These are phyloP conservation scores for Solidago caesia DNA, from an alignment of 129 eudicot genomes.

Conservation along the genomic window DNA sequence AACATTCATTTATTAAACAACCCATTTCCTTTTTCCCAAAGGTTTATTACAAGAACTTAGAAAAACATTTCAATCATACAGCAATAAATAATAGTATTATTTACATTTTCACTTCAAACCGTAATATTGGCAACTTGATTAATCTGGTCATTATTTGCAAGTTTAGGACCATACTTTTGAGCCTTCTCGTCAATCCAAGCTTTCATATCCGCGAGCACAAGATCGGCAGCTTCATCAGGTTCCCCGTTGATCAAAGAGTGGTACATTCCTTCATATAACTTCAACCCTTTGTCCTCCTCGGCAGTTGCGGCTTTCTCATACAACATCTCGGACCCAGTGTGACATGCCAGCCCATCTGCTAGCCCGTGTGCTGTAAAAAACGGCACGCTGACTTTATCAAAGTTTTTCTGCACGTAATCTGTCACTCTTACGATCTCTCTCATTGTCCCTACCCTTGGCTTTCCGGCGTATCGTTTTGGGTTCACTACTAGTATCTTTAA, in stretches of 20 bases:
- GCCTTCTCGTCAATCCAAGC: conserved; percentile 74
- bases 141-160: not conserved
- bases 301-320: conserved; percentile 56
- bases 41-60: too few relatives aligned
- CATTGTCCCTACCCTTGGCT: conserved; percentile 73
- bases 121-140: too few relatives aligned
- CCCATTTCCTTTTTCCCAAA: too few relatives aligned
- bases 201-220: conserved; percentile 74
- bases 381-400: conserved; percentile 54
- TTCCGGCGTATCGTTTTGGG: conserved; percentile 61
- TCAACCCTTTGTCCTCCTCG: conserved; percentile 51
- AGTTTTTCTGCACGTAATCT: conserved; percentile 51
- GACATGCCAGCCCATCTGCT: conserved; percentile 53
- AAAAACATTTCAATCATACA: too few relatives aligned
- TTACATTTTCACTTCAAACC: too few relatives aligned
- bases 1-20: too few relatives aligned
- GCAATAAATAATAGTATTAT: too few relatives aligned
- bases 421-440: conserved; percentile 54
- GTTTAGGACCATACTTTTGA: conserved; percentile 45
- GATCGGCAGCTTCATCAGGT: conserved; percentile 59
- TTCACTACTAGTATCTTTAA: conserved; percentile 50
- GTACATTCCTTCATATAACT: conserved; percentile 68
- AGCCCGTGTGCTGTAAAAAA: conserved; percentile 66
- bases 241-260: conserved; percentile 77
- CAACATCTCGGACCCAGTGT: conserved; percentile 51